Percentiles rank a stretch among this genome's conserved stretches.
Evolutionary conservation across 306 rosid genomes (phyloP).

Genomic region (Trifolium repens): DNA sequence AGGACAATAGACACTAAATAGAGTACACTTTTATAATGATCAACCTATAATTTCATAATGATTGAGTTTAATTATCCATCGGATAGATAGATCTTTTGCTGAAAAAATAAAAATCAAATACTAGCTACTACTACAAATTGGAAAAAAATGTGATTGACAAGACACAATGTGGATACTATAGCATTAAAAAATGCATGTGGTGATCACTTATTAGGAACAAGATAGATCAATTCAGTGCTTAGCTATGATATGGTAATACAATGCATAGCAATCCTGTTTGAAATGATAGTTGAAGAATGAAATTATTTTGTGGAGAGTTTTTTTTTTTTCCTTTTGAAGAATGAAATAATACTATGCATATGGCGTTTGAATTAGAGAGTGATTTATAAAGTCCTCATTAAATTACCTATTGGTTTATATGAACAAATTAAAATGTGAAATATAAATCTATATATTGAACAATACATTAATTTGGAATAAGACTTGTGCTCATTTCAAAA

Average conservation of each 20-base stretch:
- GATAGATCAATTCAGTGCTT: not conserved
- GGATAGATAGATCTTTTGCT: slow-evolving; percentile 37
- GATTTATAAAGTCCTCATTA: not conserved
- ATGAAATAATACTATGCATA: not conserved
- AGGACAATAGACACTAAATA: slow-evolving; percentile 1
- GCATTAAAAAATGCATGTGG: not conserved
- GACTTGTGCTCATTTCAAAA: not conserved
- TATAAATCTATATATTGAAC: not conserved
- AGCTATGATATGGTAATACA: slow-evolving; percentile 11
- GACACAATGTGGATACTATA: not conserved
- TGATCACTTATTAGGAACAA: slow-evolving; percentile 2
- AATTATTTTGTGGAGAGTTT: not conserved
- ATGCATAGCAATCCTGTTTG: not conserved
- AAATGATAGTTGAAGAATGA: slow-evolving; percentile 2
- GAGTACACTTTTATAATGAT: slow-evolving; percentile 33
- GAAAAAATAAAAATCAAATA: slow-evolving; percentile 22
- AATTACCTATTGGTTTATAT: not conserved
- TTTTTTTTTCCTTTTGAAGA: not conserved
- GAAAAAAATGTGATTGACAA: not conserved
- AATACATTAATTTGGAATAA: too few relatives aligned
- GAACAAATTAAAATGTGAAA: not conserved
- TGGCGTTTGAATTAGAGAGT: not conserved
- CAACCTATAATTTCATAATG: slow-evolving; percentile 45
- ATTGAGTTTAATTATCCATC: slow-evolving; percentile 49
- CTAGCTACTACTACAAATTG: not conserved